phyloP scores from a whole-genome alignment of 2,329 filamentous ascomycete genomes.

The Bipolaris gigantea region DNA sequence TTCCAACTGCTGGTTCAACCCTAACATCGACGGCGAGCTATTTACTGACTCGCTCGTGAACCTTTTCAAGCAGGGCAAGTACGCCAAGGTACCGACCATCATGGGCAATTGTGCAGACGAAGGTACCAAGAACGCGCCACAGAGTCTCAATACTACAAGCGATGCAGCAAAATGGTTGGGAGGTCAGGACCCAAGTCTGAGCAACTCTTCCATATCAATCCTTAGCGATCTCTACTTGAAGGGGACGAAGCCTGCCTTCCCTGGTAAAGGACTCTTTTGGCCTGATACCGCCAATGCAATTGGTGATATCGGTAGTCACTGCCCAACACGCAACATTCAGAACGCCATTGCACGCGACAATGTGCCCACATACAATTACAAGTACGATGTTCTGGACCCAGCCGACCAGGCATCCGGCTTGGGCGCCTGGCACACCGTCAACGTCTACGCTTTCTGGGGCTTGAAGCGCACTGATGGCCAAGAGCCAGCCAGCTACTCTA shows the following conservation, averaged over 20 bases:
- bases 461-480: constrained; percentile 56
- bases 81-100: constrained; percentile 58
- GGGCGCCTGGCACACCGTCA: constrained; percentile 69
- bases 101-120: constrained; percentile 63
- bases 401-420: constrained; percentile 55
- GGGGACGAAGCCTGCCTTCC: constrained; percentile 46
- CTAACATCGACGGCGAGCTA: constrained; percentile 56
- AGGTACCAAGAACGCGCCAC: constrained; percentile 64
- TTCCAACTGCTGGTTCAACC: constrained; percentile 49
- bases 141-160: constrained; percentile 49
- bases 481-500: constrained; percentile 60
- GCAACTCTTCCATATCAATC: constrained; percentile 51
- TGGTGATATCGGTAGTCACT: constrained; percentile 67
- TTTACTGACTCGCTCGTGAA: constrained; percentile 54
- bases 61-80: constrained; percentile 53
- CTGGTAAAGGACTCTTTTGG: constrained; percentile 59
- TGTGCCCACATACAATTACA: constrained; percentile 65
- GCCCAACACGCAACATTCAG: constrained; percentile 62
- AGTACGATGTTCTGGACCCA: constrained; percentile 67
- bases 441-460: constrained; percentile 69
- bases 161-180: constrained; percentile 60
- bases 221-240: constrained; percentile 62
- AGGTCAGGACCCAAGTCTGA: constrained; percentile 61
- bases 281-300: constrained; percentile 61
- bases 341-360: constrained; percentile 45